Base-by-base conservation (phyloP, 805 yeast genomes). In the Cyberlindnera bimundalis region DNA sequence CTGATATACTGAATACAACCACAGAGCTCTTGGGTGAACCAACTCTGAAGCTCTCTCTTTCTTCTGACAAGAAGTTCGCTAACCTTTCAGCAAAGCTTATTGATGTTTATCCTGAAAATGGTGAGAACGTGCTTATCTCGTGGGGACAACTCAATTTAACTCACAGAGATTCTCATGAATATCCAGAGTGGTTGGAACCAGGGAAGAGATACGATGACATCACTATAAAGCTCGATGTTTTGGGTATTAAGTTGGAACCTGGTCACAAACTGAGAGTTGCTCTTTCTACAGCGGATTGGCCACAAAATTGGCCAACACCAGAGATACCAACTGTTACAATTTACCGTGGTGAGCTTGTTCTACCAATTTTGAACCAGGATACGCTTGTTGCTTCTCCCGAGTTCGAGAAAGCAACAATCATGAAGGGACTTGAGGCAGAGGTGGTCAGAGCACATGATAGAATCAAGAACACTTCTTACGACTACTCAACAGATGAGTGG, bases 211-310 rank as follows among this genome's bases (percentile, higher is more conserved):
- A 69, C 42, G 60, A 64, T 16, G 60, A 64, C 13, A 55, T 69
- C 24, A 39, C 47, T 11, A 43, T 70, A 33, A 58, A 60, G 25
- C 47, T 70, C 14, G 74, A 71, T 50, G 71, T 68, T 7, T 40
- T 68, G 12, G 74, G 74, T 29, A 53, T 64, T 35, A 61, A 61
- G 26, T 42, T 62, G 11, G 53, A 43, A 9, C 55, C 56, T 34
- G 73, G 71, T 9, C 74, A 71, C 45, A 60, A 51, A 32, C 41
- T 71, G 17, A 58, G 68, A 46, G 49, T 70, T 11, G 68, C 71
- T 0, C 56, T 71, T 32, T 68, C 74, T 7, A 60, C 74, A 1
- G 60, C 70, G 25, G 74, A 70, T 45, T 71, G 76, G 75, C 74
- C 75, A 10, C 71, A 67, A 40, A 60, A 61, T 25, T 71, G 75